Evolutionary conservation across 495 filamentous ascomycete species (phyloP), one percentile per base, ranked within the genome.

Genomic region (Penicillium riverlandense): DNA sequence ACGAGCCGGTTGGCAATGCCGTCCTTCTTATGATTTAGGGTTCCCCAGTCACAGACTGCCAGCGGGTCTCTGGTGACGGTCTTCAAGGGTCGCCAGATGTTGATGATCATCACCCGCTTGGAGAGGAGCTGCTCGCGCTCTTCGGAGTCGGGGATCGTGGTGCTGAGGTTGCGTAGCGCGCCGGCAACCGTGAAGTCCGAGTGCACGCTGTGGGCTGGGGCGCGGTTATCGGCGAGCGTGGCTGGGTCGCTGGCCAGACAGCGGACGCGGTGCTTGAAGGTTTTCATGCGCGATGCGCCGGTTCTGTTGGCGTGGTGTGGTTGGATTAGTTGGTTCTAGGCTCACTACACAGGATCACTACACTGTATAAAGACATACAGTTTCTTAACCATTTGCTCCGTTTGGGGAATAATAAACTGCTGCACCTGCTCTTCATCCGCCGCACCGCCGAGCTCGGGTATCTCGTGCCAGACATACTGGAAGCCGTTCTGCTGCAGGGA

Each of bases 41-140:
- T 45, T 3, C 14, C 34, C 38, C 53, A 55, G 46, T 67, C 65
- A 40, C 52, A 58, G 6, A 80, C 50, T 4, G 69, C 72, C 0
- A 82, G 66, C 2, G 78, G 76, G 48, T 81, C 76, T 32, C 70
- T 65, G 38, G 60, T 52, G 15, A 80, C 65, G 1, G 65, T 68
- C 53, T 72, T 71, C 52, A 84, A 76, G 0, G 80, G 80, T 6
- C 80, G 72, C 81, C 79, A 83, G 39, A 83, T 78, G 47, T 83
- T 82, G 59, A 83, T 78, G 60, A 80, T 76, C 55, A 81, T 69
- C 32, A 76, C 74, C 1, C 78, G 73, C 12, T 70, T 65, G 44
- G 73, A 58, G 6, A 80, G 49, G 1, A 80, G 66, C 50, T 65
- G 57, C 8, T 75, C 68, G 1, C 74, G 73, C 49, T 83, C 76